Evolutionary conservation across 2,329 filamentous ascomycete species (phyloP), one percentile per base, ranked within the genome.

Genomic region (Talaromyces islandicus): DNA sequence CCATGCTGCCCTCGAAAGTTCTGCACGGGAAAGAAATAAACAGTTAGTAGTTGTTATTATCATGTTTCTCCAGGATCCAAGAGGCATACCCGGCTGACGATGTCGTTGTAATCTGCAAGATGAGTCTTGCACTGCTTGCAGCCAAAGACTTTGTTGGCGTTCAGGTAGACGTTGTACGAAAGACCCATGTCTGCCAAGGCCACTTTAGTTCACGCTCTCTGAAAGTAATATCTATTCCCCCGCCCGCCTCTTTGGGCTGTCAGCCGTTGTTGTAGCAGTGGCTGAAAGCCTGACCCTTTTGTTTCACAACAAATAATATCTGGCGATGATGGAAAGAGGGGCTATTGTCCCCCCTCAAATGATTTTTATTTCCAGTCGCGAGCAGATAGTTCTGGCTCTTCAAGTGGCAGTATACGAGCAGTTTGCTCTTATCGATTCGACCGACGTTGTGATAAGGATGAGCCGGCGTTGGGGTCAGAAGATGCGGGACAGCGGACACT

Each of bases 1-100:
- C 94, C 94, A 76, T 97, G 93, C 75, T 97, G 93, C 70, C 94
- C 94, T 64, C 94, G 91, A 81, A 99, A 99, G 79, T 96, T 97
- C 92, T 97, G 30, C 14, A 25, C 43, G 24, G 30, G 7, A 46
- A 46, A 12, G 1, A 24, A 24, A 11, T 19, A 11, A 12, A 24
- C 4, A 46, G 9, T n/a, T n/a, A 4, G 32, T 4, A 14, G 2
- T 14, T 14, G 11, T 35, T 35, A 6, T n/a, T 38, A 0, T 5
- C 6, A n/a, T 55, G 3, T 57, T 9, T 24, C 25, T 7, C 17
- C 19, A n/a, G 50, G 55, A 58, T 6, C 9, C 48, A 63, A 11
- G 10, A 54, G 11, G 77, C 88, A 70, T 80, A 97, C 93, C 70
- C 92, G 83, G 71, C 91, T 96, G 65, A 97, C 92, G 66, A 99